These are phyloP conservation scores for Xylaria bambusicola DNA, from an alignment of 495 filamentous ascomycete species.

Conservation along the genomic window DNA sequence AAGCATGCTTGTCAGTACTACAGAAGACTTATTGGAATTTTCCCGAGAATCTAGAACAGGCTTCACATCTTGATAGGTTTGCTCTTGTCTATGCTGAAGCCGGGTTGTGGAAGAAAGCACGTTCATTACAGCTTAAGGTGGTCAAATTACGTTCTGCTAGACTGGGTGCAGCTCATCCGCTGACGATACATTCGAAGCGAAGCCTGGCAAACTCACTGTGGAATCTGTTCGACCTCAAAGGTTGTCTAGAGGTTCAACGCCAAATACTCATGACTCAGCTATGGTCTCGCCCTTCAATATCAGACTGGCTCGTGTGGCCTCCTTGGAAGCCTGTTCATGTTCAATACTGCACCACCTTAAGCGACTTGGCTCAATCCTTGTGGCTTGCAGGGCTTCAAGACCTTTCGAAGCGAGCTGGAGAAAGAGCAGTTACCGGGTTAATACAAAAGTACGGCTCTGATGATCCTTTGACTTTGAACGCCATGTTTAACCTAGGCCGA, in stretches of 20 bases:
- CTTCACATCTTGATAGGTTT: slow-evolving; percentile 8
- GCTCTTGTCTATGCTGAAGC: slow-evolving; percentile 12
- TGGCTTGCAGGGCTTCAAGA: slow-evolving; percentile 10
- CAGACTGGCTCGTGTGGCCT: slow-evolving; percentile 14
- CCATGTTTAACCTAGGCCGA: slow-evolving; percentile 31
- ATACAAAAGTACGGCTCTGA: slow-evolving; percentile 18
- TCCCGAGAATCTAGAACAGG: slow-evolving; percentile 1
- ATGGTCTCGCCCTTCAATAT: slow-evolving; percentile 11
- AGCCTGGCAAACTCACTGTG: slow-evolving; percentile 4
- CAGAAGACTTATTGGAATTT: slow-evolving; percentile 4
- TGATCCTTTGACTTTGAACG: slow-evolving; percentile 26
- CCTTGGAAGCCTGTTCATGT: slow-evolving; percentile 11
- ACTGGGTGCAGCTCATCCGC: slow-evolving; percentile 8
- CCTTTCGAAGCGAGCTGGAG: slow-evolving; percentile 18
- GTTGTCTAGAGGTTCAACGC: not conserved
- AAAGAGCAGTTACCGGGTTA: slow-evolving; percentile 25
- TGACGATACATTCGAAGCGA: not conserved
- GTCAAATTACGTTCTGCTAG: slow-evolving; percentile 5
- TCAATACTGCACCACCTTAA: slow-evolving; percentile 6
- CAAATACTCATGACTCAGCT: slow-evolving; percentile 10
- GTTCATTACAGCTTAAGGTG: slow-evolving; percentile 5
- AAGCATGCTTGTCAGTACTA: slow-evolving; percentile 25
- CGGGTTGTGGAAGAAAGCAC: slow-evolving; percentile 10
- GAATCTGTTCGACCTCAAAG: slow-evolving; percentile 9
- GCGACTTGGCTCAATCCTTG: slow-evolving; percentile 5